Conservation (phyloP, 75 land plant species). For the Sequoiadendron giganteum region DNA sequence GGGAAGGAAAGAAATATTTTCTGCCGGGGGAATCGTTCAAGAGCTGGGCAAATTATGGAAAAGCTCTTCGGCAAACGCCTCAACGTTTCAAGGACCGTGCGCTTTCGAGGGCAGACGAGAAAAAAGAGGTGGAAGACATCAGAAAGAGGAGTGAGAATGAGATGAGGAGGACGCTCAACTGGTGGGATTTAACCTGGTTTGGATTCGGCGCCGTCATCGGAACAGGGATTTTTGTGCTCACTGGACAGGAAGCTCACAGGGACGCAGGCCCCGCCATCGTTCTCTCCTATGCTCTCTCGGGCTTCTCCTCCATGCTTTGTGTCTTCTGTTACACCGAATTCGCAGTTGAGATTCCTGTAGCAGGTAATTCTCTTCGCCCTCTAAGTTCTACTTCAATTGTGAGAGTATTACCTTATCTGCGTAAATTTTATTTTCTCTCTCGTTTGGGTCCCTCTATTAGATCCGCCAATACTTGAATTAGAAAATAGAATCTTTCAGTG, state of each 20-base stretch:
- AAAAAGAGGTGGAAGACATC: slow-evolving; percentile 36
- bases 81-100: slow-evolving; percentile 53
- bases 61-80: slow-evolving; percentile 45
- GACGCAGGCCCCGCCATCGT: slow-evolving; percentile 78
- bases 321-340: slow-evolving; percentile 94
- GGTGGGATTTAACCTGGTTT: slow-evolving; percentile 95
- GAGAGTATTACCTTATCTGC: no score
- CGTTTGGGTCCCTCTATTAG: no score
- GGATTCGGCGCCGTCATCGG: slow-evolving; percentile 82
- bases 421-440: no score
- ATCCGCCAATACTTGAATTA: no score
- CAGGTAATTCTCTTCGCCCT: slow-evolving; percentile 33
- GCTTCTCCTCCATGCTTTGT: slow-evolving; percentile 81
- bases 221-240: slow-evolving; percentile 84
- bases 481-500: no score
- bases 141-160: slow-evolving; percentile 39
- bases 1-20: slow-evolving; percentile 26
- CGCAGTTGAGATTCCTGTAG: slow-evolving; percentile 83
- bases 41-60: slow-evolving; percentile 52
- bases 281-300: slow-evolving; percentile 67
- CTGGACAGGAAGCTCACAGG: slow-evolving; percentile 65
- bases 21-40: slow-evolving; percentile 76
- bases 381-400: no score
- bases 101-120: slow-evolving; percentile 41
- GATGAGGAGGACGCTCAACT: slow-evolving; percentile 60